These are phyloP conservation scores for Dryadomyces quercus-mongolicae DNA, from an alignment of 2,329 filamentous ascomycete genomes.

Conservation along the genomic window DNA sequence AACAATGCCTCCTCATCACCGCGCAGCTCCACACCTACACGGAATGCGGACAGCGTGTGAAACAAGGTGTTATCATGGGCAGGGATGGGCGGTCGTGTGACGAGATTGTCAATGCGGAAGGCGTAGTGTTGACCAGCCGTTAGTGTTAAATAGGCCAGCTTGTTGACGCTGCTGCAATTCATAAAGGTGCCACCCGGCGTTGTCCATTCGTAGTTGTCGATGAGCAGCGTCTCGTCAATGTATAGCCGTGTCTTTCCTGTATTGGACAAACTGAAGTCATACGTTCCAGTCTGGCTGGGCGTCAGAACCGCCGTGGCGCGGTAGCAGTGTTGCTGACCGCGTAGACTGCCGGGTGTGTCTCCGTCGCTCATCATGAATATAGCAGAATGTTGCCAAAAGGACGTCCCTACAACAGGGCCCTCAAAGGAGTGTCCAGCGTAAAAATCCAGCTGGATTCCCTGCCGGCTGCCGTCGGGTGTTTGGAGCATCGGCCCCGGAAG, in stretches of 20 bases:
- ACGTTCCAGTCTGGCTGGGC: slow-evolving; percentile 17
- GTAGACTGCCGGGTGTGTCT: slow-evolving; percentile 8
- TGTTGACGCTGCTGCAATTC: slow-evolving; percentile 46
- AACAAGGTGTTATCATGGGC: slow-evolving; percentile 16
- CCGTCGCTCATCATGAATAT: slow-evolving; percentile 14
- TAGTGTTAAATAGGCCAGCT: slow-evolving; percentile 33
- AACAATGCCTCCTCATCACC: slow-evolving; percentile 8
- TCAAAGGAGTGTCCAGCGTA: slow-evolving; percentile 8
- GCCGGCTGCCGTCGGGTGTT: not conserved
- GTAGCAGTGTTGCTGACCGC: slow-evolving; percentile 17
- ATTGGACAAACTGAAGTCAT: slow-evolving; percentile 20
- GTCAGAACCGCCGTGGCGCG: slow-evolving; percentile 16
- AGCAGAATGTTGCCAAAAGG: slow-evolving; percentile 11
- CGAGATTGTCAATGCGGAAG: slow-evolving; percentile 30
- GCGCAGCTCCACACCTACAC: slow-evolving; percentile 7
- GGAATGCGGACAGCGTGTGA: slow-evolving; percentile 12
- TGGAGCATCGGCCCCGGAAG: slow-evolving; percentile 5
- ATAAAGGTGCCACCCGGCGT: slow-evolving; percentile 31
- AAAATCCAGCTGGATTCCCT: slow-evolving; percentile 11
- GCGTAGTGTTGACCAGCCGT: slow-evolving; percentile 40
- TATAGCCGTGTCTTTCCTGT: slow-evolving; percentile 21
- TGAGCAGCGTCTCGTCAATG: slow-evolving; percentile 21
- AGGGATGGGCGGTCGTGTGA: slow-evolving; percentile 7
- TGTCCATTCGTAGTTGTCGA: slow-evolving; percentile 37
- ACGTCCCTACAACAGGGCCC: slow-evolving; percentile 7